These are phyloP conservation scores for Trichocladium uniseriatum DNA, from an alignment of 495 filamentous ascomycete genomes.

Conservation along the genomic window DNA sequence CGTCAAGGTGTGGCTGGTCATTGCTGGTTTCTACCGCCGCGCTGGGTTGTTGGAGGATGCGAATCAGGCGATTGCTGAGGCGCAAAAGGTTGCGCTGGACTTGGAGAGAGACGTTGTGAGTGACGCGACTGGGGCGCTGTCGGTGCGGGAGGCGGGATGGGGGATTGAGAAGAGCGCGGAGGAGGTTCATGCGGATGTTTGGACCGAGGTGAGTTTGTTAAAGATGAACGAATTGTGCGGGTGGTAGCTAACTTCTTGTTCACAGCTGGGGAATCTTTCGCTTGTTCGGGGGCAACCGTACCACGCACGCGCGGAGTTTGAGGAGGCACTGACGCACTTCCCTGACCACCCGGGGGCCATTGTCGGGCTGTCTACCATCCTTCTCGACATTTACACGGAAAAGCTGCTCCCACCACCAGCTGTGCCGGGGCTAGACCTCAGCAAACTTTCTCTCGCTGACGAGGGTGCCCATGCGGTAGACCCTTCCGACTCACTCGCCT, in stretches of 20 bases:
- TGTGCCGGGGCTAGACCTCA: slow-evolving; percentile 27
- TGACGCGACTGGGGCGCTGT: slow-evolving; percentile 38
- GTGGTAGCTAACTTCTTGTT: slow-evolving; percentile 24
- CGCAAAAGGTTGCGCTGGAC: slow-evolving; percentile 53
- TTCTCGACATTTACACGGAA: slow-evolving; percentile 76
- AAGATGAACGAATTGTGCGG: not conserved
- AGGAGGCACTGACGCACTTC: slow-evolving; percentile 64
- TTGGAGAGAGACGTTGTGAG: slow-evolving; percentile 47
- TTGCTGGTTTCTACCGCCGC: slow-evolving; percentile 76
- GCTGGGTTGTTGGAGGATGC: slow-evolving; percentile 71
- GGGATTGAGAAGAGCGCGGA: slow-evolving; percentile 65
- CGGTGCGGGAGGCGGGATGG: slow-evolving; percentile 57
- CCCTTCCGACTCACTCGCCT: slow-evolving; percentile 4
- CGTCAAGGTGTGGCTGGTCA: slow-evolving; percentile 79
- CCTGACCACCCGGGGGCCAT: slow-evolving; percentile 72
- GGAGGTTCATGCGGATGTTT: slow-evolving; percentile 72
- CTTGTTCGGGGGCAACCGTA: slow-evolving; percentile 52
- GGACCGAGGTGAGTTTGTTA: slow-evolving; percentile 51
- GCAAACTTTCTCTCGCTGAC: not conserved
- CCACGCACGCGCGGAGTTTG: slow-evolving; percentile 62
- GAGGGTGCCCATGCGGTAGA: slow-evolving; percentile 1
- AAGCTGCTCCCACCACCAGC: slow-evolving; percentile 42
- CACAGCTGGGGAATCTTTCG: slow-evolving; percentile 60
- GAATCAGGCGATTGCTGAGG: slow-evolving; percentile 69
- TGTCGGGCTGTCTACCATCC: slow-evolving; percentile 70